phyloP scores from a whole-genome alignment of 75 land plant genomes.

The Cryptomeria japonica region DNA sequence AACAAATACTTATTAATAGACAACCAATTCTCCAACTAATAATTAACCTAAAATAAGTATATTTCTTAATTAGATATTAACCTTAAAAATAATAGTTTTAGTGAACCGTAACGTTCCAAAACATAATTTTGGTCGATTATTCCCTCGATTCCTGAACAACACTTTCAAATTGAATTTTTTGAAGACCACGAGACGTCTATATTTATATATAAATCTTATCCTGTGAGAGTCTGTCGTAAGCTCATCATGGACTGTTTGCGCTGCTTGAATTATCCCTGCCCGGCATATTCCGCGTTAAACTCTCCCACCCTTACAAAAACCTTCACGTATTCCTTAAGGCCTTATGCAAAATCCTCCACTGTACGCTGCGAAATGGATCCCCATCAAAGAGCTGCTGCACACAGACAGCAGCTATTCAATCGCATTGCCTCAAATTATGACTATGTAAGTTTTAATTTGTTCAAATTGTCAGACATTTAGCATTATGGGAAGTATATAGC shows the following conservation, averaged over 20 bases:
- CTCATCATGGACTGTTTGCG: neutral
- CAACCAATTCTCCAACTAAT: too few species aligned
- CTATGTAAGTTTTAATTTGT: conserved; percentile 23
- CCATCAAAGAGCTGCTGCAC: conserved; percentile 14
- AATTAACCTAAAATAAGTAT: too few species aligned
- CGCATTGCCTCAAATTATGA: conserved; percentile 89
- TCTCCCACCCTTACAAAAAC: neutral
- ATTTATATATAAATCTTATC: neutral
- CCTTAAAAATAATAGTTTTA: too few species aligned
- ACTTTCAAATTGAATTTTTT: too few species aligned
- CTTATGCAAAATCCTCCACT: neutral
- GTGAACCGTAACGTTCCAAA: too few species aligned
- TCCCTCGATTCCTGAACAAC: too few species aligned
- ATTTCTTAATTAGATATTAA: too few species aligned
- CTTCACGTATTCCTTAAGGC: neutral
- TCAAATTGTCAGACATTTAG: neutral
- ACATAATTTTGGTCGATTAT: too few species aligned
- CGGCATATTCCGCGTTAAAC: neutral
- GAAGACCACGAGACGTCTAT: too few species aligned
- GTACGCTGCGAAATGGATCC: neutral
- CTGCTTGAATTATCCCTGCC: neutral
- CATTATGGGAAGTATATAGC: neutral
- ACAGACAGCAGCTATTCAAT: conserved; percentile 76
- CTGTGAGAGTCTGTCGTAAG: neutral
- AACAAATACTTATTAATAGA: too few species aligned